These are phyloP conservation scores for Xylaria sp. DNA, from an alignment of 495 filamentous ascomycete genomes.

Conservation along the genomic window DNA sequence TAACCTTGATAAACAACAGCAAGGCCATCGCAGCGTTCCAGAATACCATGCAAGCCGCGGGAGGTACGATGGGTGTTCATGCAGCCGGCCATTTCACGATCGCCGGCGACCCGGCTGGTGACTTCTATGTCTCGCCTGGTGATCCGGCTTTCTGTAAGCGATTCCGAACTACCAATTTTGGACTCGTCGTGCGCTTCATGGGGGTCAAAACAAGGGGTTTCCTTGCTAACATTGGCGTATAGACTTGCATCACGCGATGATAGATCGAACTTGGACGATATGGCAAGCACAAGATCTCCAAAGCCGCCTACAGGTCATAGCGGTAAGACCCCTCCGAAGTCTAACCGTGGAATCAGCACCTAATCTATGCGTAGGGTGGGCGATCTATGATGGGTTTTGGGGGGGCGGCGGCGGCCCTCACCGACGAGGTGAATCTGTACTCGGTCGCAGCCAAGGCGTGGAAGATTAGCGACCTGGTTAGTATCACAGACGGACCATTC, in stretches of 20 bases:
- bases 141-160: constrained; percentile 67
- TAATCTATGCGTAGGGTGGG: constrained; percentile 28
- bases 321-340: constrained; percentile 17
- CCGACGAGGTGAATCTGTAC: constrained; percentile 41
- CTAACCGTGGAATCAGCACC: background rate
- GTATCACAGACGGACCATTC: constrained; percentile 44
- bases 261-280: constrained; percentile 72
- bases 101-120: constrained; percentile 48
- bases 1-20: constrained; percentile 53
- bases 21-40: constrained; percentile 55
- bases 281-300: constrained; percentile 63
- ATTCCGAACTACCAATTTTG: background rate
- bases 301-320: constrained; percentile 42
- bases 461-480: constrained; percentile 44
- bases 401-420: constrained; percentile 35
- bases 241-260: constrained; percentile 66
- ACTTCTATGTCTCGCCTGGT: constrained; percentile 65
- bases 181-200: background rate
- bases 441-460: constrained; percentile 34
- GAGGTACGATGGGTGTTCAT: constrained; percentile 49
- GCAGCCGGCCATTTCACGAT: constrained; percentile 52
- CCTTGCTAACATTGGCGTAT: background rate
- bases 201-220: background rate
- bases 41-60: constrained; percentile 46
- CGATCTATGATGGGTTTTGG: constrained; percentile 40